Evolutionary conservation across 1,284 basidiomycete species (phyloP), one percentile per base, ranked within the genome.

Genomic region (Malassezia japonica): DNA sequence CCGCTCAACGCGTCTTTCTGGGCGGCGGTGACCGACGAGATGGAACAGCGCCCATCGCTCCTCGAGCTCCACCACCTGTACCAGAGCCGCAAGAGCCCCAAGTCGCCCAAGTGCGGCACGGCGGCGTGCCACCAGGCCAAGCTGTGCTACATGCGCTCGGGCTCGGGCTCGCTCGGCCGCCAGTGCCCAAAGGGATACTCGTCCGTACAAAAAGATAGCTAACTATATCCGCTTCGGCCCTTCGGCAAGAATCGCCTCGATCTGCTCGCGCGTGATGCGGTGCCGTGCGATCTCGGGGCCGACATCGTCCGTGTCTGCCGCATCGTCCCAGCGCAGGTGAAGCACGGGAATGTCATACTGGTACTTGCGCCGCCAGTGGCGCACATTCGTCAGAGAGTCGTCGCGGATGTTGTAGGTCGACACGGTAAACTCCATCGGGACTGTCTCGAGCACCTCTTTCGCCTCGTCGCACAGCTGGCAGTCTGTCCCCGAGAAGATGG

Each of bases 1-100:
- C 85, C 85, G 0, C 72, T 87, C 50, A 87, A 87, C 61, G 84
- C 83, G 15, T 86, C 85, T 5, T 87, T 83, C 81, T 87, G 85
- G 84, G 84, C 86, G 61, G 78, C 74, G 23, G 80, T 87, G 34
- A 87, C 86, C 3, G 84, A 87, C 75, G 75, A 74, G 43, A 86
- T 87, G 84, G 76, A 79, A 58, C 67, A 72, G 4, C 76, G 86
- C 56, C 67, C 78, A 1, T 76, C 78, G 21, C 75, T 87, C 5
- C 78, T 86, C 3, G 58, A 84, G 79, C 76, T 75, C 20, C 87
- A 86, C 75, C 84, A 81, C 55, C 78, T 77, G 0, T 79, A 82
- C 62, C 84, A 86, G 71, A 83, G 84, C 39, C 85, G 86, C 71
- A 77, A 78, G 49, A 83, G 82, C 6, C 55, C 59, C 6, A 75